A percentile compares a stretch with the other conserved stretches of the same genome.
These are phyloP conservation scores for Polyporus arcularius DNA, from an alignment of 768 basidiomycete species.

Conservation along the genomic window DNA sequence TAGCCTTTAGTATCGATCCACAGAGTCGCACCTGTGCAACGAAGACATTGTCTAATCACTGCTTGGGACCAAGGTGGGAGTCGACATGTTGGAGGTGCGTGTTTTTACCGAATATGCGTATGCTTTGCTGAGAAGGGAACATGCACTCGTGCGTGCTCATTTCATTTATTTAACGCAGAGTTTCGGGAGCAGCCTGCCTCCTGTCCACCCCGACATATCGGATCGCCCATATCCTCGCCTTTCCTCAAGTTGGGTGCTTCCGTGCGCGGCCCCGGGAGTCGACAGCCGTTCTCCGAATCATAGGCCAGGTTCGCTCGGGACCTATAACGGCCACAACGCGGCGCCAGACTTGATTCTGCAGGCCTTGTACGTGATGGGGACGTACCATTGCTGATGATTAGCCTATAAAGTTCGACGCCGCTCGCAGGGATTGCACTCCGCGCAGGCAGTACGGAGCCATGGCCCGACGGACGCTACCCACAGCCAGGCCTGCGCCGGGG, in stretches of 20 bases:
- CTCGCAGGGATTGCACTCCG: neutral
- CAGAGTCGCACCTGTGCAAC: neutral
- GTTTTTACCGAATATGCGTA: neutral
- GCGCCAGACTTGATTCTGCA: neutral
- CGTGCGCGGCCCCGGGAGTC: neutral
- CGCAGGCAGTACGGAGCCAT: constrained; percentile 10
- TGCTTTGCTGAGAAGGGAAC: neutral
- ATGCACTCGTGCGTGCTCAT: neutral
- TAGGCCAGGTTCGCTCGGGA: neutral
- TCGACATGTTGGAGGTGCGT: neutral
- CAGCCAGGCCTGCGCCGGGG: neutral
- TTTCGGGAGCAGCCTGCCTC: neutral
- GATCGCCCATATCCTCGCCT: neutral
- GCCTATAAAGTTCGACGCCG: constrained; percentile 11
- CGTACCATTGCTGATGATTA: constrained; percentile 3
- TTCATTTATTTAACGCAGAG: neutral
- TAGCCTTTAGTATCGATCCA: neutral
- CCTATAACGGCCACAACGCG: neutral
- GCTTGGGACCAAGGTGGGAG: neutral
- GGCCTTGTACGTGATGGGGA: constrained; percentile 15
- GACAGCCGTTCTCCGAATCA: constrained; percentile 1
- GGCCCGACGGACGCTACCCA: constrained; percentile 10
- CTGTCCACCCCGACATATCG: neutral
- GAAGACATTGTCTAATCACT: neutral
- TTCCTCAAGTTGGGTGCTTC: neutral